phyloP scores from a whole-genome alignment of 768 basidiomycete species.

The Sporobolomyces pararoseus region DNA sequence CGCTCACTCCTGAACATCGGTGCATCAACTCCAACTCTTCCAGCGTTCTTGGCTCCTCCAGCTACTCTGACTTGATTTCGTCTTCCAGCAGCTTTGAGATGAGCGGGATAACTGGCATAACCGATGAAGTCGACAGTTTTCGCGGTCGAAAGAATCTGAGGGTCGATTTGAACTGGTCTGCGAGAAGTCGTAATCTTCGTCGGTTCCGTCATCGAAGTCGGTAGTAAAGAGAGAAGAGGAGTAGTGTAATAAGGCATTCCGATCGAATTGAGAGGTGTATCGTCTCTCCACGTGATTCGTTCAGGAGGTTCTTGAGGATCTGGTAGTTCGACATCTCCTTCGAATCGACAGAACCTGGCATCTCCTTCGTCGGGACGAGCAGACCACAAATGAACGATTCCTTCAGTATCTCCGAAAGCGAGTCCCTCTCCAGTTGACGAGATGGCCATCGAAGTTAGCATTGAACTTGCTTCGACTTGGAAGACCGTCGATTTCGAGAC shows the following conservation, averaged over 20 bases:
- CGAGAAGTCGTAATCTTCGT: slow-evolving; percentile 45
- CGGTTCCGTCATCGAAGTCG: slow-evolving; percentile 44
- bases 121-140: slow-evolving; percentile 83
- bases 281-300: slow-evolving; percentile 72
- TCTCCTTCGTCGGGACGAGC: slow-evolving; percentile 55
- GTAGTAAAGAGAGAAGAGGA: slow-evolving; percentile 66
- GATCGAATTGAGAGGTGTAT: slow-evolving; percentile 83
- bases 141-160: slow-evolving; percentile 70
- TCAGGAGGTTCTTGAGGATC: slow-evolving; percentile 66
- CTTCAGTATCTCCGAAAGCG: slow-evolving; percentile 85
- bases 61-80: slow-evolving; percentile 68
- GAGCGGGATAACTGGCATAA: slow-evolving; percentile 77
- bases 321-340: slow-evolving; percentile 80
- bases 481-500: slow-evolving; percentile 64
- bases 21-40: slow-evolving; percentile 47
- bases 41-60: slow-evolving; percentile 58
- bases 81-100: slow-evolving; percentile 66
- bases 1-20: slow-evolving; percentile 76
- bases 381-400: slow-evolving; percentile 74
- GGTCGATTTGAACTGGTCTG: slow-evolving; percentile 61
- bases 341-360: slow-evolving; percentile 81
- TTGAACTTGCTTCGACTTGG: slow-evolving; percentile 62
- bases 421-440: slow-evolving; percentile 85
- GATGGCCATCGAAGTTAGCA: slow-evolving; percentile 71
- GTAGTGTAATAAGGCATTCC: slow-evolving; percentile 80